These are phyloP conservation scores for Aspergillus sp. DNA, from an alignment of 2,329 filamentous ascomycete species.

Conservation along the genomic window DNA sequence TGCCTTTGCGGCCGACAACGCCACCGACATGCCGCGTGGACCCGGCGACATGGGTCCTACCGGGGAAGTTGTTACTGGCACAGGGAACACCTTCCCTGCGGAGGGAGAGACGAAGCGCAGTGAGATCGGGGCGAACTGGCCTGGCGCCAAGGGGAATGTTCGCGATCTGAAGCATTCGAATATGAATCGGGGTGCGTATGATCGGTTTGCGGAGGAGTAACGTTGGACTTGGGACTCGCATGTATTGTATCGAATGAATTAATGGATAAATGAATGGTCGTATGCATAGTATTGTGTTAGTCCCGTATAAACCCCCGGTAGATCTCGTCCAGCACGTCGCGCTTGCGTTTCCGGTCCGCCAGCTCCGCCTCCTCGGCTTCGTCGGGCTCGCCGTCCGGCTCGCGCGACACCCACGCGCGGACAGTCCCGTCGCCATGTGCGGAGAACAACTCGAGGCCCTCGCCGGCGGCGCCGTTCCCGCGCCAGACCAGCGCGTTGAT, in stretches of 20 bases:
- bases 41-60: conserved; percentile 32
- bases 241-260: background rate
- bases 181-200: background rate
- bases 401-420: conserved; percentile 68
- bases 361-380: conserved; percentile 51
- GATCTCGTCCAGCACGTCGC: conserved; percentile 75
- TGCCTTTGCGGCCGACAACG: conserved; percentile 48
- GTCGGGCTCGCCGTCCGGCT: conserved; percentile 46
- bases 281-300: background rate
- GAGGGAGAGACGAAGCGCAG: conserved; percentile 37
- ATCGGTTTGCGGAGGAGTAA: too few species aligned
- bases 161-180: background rate
- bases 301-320: conserved; percentile 68
- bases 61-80: conserved; percentile 41
- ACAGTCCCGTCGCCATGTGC: conserved; percentile 83
- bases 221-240: too few species aligned
- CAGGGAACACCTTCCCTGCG: conserved; percentile 38
- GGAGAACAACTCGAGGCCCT: conserved; percentile 71
- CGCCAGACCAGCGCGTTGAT: conserved; percentile 77
- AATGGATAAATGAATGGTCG: background rate
- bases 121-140: conserved; percentile 27
- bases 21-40: conserved; percentile 45
- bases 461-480: conserved; percentile 56
- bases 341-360: conserved; percentile 61
- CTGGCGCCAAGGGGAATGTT: conserved; percentile 25